phyloP scores from a whole-genome alignment of 2,329 filamentous ascomycete genomes.

The Colletotrichum plurivorum region DNA sequence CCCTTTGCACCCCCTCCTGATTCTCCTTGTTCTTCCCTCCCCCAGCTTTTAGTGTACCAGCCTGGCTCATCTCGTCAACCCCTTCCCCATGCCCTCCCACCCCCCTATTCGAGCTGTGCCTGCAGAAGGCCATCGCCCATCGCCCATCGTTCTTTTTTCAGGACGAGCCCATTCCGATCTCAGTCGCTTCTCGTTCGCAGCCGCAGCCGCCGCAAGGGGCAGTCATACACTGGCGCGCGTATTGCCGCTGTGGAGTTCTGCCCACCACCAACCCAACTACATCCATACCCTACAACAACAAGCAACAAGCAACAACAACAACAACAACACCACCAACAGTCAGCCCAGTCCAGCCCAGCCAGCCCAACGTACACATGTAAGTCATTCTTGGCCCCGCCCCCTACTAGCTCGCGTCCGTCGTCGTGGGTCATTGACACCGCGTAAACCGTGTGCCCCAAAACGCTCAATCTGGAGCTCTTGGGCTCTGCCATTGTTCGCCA shows the following conservation, averaged over 20 bases:
- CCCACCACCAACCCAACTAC: slow-evolving; percentile 14
- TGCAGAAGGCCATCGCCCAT: slow-evolving; percentile 38
- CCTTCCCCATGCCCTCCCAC: slow-evolving; percentile 12
- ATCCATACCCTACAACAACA: slow-evolving; percentile 6
- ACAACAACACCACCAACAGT: background rate
- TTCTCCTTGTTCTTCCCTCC: background rate
- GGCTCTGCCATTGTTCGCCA: too few relatives aligned
- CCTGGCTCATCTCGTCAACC: background rate
- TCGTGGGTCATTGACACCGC: too few relatives aligned
- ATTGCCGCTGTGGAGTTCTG: slow-evolving; percentile 36
- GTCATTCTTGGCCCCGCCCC: slow-evolving; percentile 32
- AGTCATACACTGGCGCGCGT: slow-evolving; percentile 32
- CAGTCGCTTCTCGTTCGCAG: slow-evolving; percentile 25
- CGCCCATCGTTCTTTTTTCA: slow-evolving; percentile 28
- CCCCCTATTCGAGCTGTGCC: background rate
- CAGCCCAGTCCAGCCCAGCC: background rate
- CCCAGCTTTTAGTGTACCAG: too few relatives aligned
- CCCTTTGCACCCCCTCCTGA: slow-evolving; percentile 18
- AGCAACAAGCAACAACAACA: slow-evolving; percentile 2
- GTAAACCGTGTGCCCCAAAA: too few relatives aligned
- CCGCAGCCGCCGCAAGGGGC: slow-evolving; percentile 7
- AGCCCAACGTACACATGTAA: slow-evolving; percentile 37
- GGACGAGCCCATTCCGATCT: slow-evolving; percentile 28
- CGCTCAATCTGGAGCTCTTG: too few relatives aligned
- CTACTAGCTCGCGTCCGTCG: background rate